Evolutionary conservation across 208 protist species (phyloP), one percentile per base, ranked within the genome.

Genomic region (Trypanosoma boissoni): DNA sequence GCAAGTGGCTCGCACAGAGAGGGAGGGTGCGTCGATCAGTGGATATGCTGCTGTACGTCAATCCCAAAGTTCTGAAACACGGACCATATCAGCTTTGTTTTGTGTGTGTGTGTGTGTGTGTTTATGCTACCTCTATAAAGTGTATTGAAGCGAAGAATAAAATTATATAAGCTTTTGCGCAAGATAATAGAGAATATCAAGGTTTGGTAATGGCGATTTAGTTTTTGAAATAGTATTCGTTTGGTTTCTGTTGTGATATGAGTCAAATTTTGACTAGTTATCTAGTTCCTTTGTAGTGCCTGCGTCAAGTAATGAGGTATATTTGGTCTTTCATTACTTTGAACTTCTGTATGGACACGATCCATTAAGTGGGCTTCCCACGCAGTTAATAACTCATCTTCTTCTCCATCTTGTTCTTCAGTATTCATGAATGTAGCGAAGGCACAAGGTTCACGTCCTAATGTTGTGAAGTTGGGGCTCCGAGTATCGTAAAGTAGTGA

Each of bases 81-180:
- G 79, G 79, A 86, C 79, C 79, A 86, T 86, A 81, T 86, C 79
- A 81, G 63, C 51, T 76, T 86, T 74, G 78, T 86, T n/a, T n/a
- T n/a, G n/a, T n/a, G n/a, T n/a, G n/a, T n/a, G n/a, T n/a, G n/a
- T n/a, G n/a, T n/a, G n/a, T n/a, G n/a, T n/a, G n/a, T n/a, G n/a
- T n/a, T n/a, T n/a, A n/a, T n/a, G n/a, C n/a, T n/a, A 70, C 64
- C 36, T 54, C 64, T 70, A 26, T 18, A 27, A 16, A 10, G 18
- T 24, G 18, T 5, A 5, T 4, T 4, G 24, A 55, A 39, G 9
- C 7, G 12, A 55, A 20, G 7, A 32, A 39, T 32, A 39, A 39
- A n/a, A n/a, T n/a, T n/a, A n/a, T n/a, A n/a, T n/a, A n/a, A n/a
- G n/a, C n/a, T n/a, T n/a, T n/a, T n/a, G n/a, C n/a, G 41, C 16